A percentile compares a stretch with the other conserved stretches of the same genome.
These are phyloP conservation scores for Microsporum audouinii DNA, from an alignment of 2,329 filamentous ascomycete genomes.

Conservation along the genomic window DNA sequence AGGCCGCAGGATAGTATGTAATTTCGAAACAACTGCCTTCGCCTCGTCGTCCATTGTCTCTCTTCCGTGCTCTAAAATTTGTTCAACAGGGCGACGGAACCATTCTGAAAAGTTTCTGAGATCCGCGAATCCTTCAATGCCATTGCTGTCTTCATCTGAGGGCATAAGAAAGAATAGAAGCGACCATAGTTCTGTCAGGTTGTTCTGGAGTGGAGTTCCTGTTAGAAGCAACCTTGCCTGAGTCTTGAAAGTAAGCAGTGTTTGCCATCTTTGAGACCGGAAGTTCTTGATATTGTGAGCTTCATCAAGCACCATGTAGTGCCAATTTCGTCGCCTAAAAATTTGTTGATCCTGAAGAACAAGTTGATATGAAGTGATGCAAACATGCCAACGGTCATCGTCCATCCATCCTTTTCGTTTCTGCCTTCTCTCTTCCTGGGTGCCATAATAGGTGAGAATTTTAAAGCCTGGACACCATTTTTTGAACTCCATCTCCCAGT, in stretches of 20 bases:
- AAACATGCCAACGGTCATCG: slow-evolving; percentile 89
- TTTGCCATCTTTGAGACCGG: slow-evolving; percentile 94
- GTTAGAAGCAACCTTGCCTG: slow-evolving; percentile 77
- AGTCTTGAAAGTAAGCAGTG: slow-evolving; percentile 85
- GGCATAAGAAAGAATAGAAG: slow-evolving; percentile 94
- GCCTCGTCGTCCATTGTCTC: slow-evolving; percentile 93
- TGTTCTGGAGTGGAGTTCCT: slow-evolving; percentile 92
- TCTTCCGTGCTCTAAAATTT: slow-evolving; percentile 87
- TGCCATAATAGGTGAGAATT: slow-evolving; percentile 92
- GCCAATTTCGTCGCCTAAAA: slow-evolving; percentile 86
- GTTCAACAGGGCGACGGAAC: slow-evolving; percentile 88
- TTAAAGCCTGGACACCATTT: slow-evolving; percentile 97
- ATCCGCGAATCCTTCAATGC: slow-evolving; percentile 81
- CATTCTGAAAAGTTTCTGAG: slow-evolving; percentile 93
- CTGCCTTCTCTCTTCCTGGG: slow-evolving; percentile 77
- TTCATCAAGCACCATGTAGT: slow-evolving; percentile 96
- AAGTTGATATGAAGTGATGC: slow-evolving; percentile 95
- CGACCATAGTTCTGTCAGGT: slow-evolving; percentile 93
- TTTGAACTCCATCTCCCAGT: slow-evolving; percentile 99
- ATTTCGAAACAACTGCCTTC: slow-evolving; percentile 77
- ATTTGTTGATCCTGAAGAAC: slow-evolving; percentile 89
- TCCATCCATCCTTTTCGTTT: slow-evolving; percentile 92
- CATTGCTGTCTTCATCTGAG: slow-evolving; percentile 59
- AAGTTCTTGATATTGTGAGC: slow-evolving; percentile 99
- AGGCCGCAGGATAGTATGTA: slow-evolving; percentile 86